Evolutionary conservation across 805 yeast genomes (phyloP).

Genomic region (Metschnikowia baotianmanensis): DNA sequence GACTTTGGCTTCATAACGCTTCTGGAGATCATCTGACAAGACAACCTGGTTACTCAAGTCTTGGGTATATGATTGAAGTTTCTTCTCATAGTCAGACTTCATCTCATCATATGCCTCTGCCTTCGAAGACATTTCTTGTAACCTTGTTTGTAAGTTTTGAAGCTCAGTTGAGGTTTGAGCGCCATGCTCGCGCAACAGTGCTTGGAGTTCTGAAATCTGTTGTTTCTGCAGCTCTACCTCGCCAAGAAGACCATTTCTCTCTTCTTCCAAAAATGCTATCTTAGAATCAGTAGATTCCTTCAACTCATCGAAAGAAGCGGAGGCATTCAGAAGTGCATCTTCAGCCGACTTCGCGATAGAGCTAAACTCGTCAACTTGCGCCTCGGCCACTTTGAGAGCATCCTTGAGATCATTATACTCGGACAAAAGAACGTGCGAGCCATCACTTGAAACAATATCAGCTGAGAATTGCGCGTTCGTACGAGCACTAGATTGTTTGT

Average conservation of each 20-base stretch:
- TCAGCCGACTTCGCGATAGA: constrained; percentile 66
- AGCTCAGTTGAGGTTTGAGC: constrained; percentile 11
- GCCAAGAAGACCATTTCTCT: constrained; percentile 23
- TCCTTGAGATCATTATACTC: constrained; percentile 48
- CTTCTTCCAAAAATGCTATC: constrained; percentile 21
- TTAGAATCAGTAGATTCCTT: constrained; percentile 26
- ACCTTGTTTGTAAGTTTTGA: constrained; percentile 19
- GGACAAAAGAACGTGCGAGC: constrained; percentile 10
- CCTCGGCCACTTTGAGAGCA: constrained; percentile 56
- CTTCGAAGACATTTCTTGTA: constrained; percentile 28
- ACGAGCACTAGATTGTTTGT: not conserved
- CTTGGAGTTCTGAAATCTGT: constrained; percentile 6
- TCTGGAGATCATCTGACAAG: constrained; percentile 48
- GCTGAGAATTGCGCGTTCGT: not conserved
- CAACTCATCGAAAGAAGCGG: constrained; percentile 48
- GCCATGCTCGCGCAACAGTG: constrained; percentile 5
- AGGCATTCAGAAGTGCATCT: constrained; percentile 55
- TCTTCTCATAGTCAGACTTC: constrained; percentile 31
- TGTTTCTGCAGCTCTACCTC: constrained; percentile 19
- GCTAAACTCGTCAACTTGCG: constrained; percentile 59
- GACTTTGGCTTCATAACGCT: constrained; percentile 41
- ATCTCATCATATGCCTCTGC: constrained; percentile 35
- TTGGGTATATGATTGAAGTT: constrained; percentile 24
- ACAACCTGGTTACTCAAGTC: constrained; percentile 43
- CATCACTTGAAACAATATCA: not conserved